A percentile compares a stretch with the other conserved stretches of the same genome.
Evolutionary conservation across 2,329 filamentous ascomycete genomes (phyloP).

Genomic region (Lasiodiplodia hormozganensis): DNA sequence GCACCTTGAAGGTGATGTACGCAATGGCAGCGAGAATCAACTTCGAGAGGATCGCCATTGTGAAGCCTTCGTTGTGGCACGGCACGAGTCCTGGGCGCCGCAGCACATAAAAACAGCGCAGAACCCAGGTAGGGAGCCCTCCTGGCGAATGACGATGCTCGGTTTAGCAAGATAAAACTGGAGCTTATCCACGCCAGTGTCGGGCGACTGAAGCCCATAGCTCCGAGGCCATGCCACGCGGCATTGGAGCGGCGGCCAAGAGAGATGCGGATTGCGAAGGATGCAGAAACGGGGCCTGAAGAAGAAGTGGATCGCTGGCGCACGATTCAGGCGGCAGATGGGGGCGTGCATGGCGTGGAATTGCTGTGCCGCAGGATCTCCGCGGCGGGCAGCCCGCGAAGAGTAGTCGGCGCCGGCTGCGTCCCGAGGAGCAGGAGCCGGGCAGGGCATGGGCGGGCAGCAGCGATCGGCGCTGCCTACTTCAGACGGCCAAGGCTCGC

Average conservation of each 20-base stretch:
- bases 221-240: slow-evolving; percentile 16
- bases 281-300: slow-evolving; percentile 13
- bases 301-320: slow-evolving; percentile 20
- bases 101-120: slow-evolving; percentile 15
- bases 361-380: slow-evolving; percentile 3
- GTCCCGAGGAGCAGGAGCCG: not conserved
- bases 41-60: slow-evolving; percentile 24
- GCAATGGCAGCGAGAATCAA: slow-evolving; percentile 29
- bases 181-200: slow-evolving; percentile 15
- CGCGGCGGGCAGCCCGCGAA: not conserved
- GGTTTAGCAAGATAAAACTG: slow-evolving; percentile 10
- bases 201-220: slow-evolving; percentile 20
- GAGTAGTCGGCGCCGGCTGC: not conserved
- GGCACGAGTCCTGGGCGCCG: not conserved
- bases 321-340: slow-evolving; percentile 14
- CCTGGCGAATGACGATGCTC: slow-evolving; percentile 14
- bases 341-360: not conserved
- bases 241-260: slow-evolving; percentile 4
- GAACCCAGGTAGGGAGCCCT: slow-evolving; percentile 6
- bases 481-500: slow-evolving; percentile 8
- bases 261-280: slow-evolving; percentile 4
- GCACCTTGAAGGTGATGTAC: slow-evolving; percentile 32
- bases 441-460: not conserved
- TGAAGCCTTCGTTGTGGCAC: slow-evolving; percentile 9
- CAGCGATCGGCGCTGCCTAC: not conserved